A percentile compares a stretch with the other conserved stretches of the same genome.
These are phyloP conservation scores for Limnanthes douglasii DNA, from an alignment of 345 rosid species.

Conservation along the genomic window DNA sequence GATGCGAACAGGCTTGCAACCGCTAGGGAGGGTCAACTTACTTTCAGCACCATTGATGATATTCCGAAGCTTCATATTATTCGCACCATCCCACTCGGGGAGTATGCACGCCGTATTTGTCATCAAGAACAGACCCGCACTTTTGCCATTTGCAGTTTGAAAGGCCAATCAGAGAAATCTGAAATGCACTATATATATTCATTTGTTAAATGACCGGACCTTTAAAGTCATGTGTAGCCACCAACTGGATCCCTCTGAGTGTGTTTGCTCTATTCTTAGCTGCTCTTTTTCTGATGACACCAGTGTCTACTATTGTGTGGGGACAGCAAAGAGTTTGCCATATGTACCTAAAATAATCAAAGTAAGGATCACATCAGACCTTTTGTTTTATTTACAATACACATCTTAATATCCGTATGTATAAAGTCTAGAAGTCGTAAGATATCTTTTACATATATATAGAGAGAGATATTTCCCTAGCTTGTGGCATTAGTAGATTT, in stretches of 20 bases:
- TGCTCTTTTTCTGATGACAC: conserved; percentile 74
- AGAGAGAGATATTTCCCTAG: too few species aligned
- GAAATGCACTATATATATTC: conserved; percentile 75
- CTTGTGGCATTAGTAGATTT: too few species aligned
- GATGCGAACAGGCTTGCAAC: conserved; percentile 56
- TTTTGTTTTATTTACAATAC: conserved; percentile 1
- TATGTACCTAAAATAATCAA: conserved; percentile 79
- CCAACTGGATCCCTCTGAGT: conserved; percentile 76
- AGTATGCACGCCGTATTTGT: conserved; percentile 82
- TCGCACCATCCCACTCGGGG: conserved; percentile 90
- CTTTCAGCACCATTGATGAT: conserved; percentile 89
- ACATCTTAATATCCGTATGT: background rate
- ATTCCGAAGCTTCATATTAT: conserved; percentile 98
- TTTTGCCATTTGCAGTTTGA: conserved; percentile 71
- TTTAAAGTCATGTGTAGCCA: conserved; percentile 66
- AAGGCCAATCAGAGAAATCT: conserved; percentile 60
- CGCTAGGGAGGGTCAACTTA: conserved; percentile 90
- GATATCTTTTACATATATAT: background rate
- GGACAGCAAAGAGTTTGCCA: conserved; percentile 86
- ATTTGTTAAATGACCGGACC: conserved; percentile 71
- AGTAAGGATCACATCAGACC: too few species aligned
- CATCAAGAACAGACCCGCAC: conserved; percentile 94
- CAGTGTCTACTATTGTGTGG: conserved; percentile 79
- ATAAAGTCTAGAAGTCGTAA: background rate
- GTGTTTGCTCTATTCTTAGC: conserved; percentile 84